Evolutionary conservation across 768 basidiomycete species (phyloP), one percentile per base, ranked within the genome.

Genomic region (Phanerochaete carnosa): DNA sequence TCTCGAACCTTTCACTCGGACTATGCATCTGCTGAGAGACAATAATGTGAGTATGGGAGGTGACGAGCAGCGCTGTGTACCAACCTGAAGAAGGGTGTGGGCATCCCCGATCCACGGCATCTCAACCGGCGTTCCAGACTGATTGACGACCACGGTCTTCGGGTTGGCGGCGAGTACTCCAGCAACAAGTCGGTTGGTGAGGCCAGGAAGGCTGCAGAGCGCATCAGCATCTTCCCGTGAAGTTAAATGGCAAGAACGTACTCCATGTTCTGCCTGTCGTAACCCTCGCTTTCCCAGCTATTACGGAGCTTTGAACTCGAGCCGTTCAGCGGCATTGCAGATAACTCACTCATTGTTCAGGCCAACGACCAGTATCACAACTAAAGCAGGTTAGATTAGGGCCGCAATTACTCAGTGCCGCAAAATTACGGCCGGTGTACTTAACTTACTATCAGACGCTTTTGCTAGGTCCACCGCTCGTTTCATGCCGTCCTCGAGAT

Each of bases 231-330:
- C 13, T 33, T n/a, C n/a, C n/a, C 33, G 45, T 43, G 51, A 30
- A 23, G 19, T n/a, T n/a, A n/a, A 22, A 7, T 23, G 12, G 5
- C 26, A 1, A 26, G 29, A 53, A 22, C 1, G 68, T 60, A 81
- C 78, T 76, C 74, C 65, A 81, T 72, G 62, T 79, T 68, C 11
- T 74, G 66, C 45, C 86, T 75, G 66, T 88, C 87, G 62, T 80
- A 81, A 2, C 84, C 84, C 73, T 88, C 86, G 46, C 79, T 81
- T 68, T 88, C 85, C 77, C 77, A 81, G 59, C 72, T 73, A 43
- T n/a, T n/a, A n/a, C n/a, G n/a, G 32, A 33, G 22, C n/a, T n/a
- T n/a, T n/a, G n/a, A n/a, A n/a, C n/a, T n/a, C n/a, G n/a, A n/a
- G n/a, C n/a, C n/a, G n/a, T n/a, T n/a, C n/a, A n/a, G n/a, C n/a